Base-by-base conservation (phyloP, 768 basidiomycete species). In the Termitomyces sp. region DNA sequence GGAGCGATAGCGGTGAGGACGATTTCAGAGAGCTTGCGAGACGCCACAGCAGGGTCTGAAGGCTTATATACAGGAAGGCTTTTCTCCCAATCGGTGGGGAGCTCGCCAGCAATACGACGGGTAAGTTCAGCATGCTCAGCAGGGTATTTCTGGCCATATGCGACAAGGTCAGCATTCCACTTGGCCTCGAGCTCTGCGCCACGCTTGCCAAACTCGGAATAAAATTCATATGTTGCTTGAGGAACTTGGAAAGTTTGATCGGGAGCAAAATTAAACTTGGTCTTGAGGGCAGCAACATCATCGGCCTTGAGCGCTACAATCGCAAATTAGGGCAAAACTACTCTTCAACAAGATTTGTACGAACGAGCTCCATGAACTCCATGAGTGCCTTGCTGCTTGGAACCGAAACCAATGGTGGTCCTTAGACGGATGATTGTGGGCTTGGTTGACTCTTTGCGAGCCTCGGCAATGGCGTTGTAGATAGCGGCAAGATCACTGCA, bases 401-500 rank as follows among this genome's bases (percentile, higher is more conserved):
- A 97, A 60, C 95, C 95, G 68, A 81, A 97, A 41, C 95, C 95
- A 61, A 98, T 98, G 46, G 88, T 97, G 54, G 95, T 97, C 66
- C 79, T 84, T 56, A 96, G 75, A 59, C 85, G 80, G 71, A 97
- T 90, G 63, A 98, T 78, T 38, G 93, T 92, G 28, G 95, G 95
- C 76, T 93, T 94, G 72, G 64, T 78, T 70, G 80, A 89, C 68
- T 87, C 87, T 70, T 79, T 75, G 66, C 87, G 85, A 55, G 88
- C 93, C 67, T 87, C 80, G 46, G 79, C 82, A 65, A 98, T 90
- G 50, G 94, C 88, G 50, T 84, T 75, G 75, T 84, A 80, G 63
- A 98, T 96, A 22, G 72, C 81, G 57, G 80, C 78, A 57, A 93
- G 80, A 71, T 97, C 92, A 54, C 88, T 92, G 58, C 28, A 52